Base-by-base conservation (phyloP, 345 rosid species). In the Rhizophora apiculata region DNA sequence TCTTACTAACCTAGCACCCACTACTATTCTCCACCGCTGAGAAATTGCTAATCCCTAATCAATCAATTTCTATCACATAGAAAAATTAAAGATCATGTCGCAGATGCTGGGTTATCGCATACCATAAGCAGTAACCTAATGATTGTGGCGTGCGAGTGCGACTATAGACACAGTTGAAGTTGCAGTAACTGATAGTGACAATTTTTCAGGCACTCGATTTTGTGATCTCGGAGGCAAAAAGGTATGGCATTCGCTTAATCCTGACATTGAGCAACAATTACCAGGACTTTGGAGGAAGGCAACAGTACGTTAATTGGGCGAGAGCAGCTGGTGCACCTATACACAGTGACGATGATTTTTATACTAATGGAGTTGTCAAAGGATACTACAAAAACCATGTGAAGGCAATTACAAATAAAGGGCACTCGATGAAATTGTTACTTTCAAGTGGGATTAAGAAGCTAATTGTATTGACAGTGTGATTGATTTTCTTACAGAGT, bases 181-280 rank as follows among this genome's bases (percentile, higher is more conserved):
- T 32, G 37, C 21, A 13, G 29, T 48, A 46, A 29, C 56, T 6
- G 37, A 20, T 9, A 2, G n/a, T 4, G 8, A 26, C 21, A 30
- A 36, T 16, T 11, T 72, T 34, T 1, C 76, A 85, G 84, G 85
- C 68, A 18, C 80, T 85, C 51, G 87, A 85, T 71, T 85, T 79
- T 62, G 84, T 81, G 81, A 72, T 79, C 29, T 79, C 81, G 5
- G 84, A 85, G 68, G 87, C 85, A 16, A 78, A 63, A 62, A 81
- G 60, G 24, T 32, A 71, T 18, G 79, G 85, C 36, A 68, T 83
- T 32, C 68, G 67, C 1, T 62, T 85, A 54, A 76, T 85, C 21
- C 26, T 83, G 78, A 81, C 73, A 37, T 67, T 85, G 49, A 66
- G 68, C 63, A 83, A 81, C 68, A 81, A 81, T 56, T 83, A 78